Evolutionary conservation across 805 yeast genomes (phyloP).

Genomic region (Metschnikowia gruessii): DNA sequence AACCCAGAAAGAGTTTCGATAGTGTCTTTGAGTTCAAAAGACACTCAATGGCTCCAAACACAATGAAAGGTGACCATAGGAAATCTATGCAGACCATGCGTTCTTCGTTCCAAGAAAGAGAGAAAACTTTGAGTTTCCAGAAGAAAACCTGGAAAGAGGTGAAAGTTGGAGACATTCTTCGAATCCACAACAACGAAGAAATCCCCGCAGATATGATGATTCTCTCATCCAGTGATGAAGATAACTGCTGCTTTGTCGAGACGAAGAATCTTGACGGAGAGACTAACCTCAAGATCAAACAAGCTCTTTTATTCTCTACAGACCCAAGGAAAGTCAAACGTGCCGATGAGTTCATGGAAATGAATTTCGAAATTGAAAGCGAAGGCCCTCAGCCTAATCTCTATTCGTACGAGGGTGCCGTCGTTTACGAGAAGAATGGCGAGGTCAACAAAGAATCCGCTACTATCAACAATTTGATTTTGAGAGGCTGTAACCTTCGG

Average conservation of each 20-base stretch:
- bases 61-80: slow-evolving; percentile 8
- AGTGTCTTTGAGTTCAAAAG: slow-evolving; percentile 18
- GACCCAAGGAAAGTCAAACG: slow-evolving; percentile 40
- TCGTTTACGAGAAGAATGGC: slow-evolving; percentile 28
- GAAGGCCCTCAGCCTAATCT: slow-evolving; percentile 83
- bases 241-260: slow-evolving; percentile 71
- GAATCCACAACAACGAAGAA: slow-evolving; percentile 72
- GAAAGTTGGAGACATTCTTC: slow-evolving; percentile 67
- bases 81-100: slow-evolving; percentile 18
- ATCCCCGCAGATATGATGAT: slow-evolving; percentile 73
- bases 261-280: slow-evolving; percentile 85
- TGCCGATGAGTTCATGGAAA: slow-evolving; percentile 37
- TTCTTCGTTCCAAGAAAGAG: slow-evolving; percentile 10
- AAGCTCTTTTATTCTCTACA: slow-evolving; percentile 62
- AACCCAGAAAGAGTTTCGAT: slow-evolving; percentile 33
- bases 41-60: slow-evolving; percentile 7
- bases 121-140: slow-evolving; percentile 26
- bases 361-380: slow-evolving; percentile 68
- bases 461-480: slow-evolving; percentile 62
- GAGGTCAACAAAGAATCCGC: slow-evolving; percentile 54
- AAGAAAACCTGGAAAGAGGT: slow-evolving; percentile 59
- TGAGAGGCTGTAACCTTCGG: slow-evolving; percentile 76
- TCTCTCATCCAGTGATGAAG: slow-evolving; percentile 62
- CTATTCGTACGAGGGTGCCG: slow-evolving; percentile 72
- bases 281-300: slow-evolving; percentile 65